A percentile compares a stretch with the other conserved stretches of the same genome.
These are phyloP conservation scores for Marsdenia floribunda DNA, from an alignment of 257 asterid genomes.

Conservation along the genomic window DNA sequence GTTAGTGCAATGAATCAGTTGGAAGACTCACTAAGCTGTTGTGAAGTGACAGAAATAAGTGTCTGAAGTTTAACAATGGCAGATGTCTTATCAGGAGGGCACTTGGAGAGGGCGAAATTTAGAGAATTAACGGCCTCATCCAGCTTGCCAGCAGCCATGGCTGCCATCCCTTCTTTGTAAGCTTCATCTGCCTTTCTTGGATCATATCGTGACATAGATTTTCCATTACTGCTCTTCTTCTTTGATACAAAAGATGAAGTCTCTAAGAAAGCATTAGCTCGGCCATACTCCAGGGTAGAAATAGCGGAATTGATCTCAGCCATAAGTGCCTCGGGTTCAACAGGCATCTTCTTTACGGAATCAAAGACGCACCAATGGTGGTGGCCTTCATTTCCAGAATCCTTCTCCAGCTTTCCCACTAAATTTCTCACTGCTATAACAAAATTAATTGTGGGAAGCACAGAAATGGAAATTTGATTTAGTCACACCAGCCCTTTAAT, in stretches of 20 bases:
- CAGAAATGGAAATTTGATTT: not conserved
- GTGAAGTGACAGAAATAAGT: constrained; percentile 42
- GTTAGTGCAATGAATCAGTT: constrained; percentile 17
- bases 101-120: constrained; percentile 48
- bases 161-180: constrained; percentile 50
- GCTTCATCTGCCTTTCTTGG: constrained; percentile 48
- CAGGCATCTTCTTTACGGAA: constrained; percentile 34
- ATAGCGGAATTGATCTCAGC: constrained; percentile 56
- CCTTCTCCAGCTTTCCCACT: constrained; percentile 30
- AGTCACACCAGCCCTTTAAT: not conserved
- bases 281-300: constrained; percentile 49
- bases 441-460: not conserved
- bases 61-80: constrained; percentile 55
- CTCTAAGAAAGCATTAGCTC: constrained; percentile 35
- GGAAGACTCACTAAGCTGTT: constrained; percentile 28
- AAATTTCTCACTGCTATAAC: not conserved
- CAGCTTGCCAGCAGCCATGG: constrained; percentile 49
- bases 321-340: constrained; percentile 52
- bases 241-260: constrained; percentile 24
- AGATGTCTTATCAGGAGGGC: constrained; percentile 50
- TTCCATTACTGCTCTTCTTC: constrained; percentile 13
- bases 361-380: constrained; percentile 49
- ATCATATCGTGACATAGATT: constrained; percentile 25
- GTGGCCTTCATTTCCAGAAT: constrained; percentile 28
- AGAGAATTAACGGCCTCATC: constrained; percentile 42